phyloP scores from a whole-genome alignment of 2,329 filamentous ascomycete species.

The Trichoderma lentiforme region DNA sequence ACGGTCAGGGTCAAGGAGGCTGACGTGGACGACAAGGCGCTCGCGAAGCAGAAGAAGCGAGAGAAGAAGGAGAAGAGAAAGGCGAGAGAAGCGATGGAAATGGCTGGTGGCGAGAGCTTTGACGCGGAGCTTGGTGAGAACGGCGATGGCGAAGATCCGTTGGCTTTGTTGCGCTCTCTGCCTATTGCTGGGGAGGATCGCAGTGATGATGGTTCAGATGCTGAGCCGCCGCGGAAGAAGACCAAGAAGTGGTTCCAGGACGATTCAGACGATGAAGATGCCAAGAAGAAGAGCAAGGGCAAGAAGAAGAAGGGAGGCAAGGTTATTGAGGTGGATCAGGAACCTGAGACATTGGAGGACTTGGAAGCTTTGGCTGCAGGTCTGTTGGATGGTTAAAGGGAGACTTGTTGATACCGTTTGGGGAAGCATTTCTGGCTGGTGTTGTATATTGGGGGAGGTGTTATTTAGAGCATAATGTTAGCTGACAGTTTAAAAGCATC shows the following conservation, averaged over 20 bases:
- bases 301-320: slow-evolving; percentile 47
- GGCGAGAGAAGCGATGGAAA: slow-evolving; percentile 53
- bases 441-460: not conserved
- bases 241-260: slow-evolving; percentile 78
- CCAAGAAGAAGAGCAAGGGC: slow-evolving; percentile 38
- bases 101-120: slow-evolving; percentile 27
- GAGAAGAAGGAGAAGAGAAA: slow-evolving; percentile 75
- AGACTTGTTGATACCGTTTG: not conserved
- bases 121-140: slow-evolving; percentile 37
- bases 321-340: slow-evolving; percentile 60
- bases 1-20: slow-evolving; percentile 66
- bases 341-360: slow-evolving; percentile 77
- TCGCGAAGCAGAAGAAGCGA: slow-evolving; percentile 72
- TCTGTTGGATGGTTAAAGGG: slow-evolving; percentile 52
- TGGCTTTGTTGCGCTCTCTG: slow-evolving; percentile 57
- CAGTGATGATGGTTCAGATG: slow-evolving; percentile 33
- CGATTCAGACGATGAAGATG: slow-evolving; percentile 53
- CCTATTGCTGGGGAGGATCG: slow-evolving; percentile 44
- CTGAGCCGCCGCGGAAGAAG: slow-evolving; percentile 51
- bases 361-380: slow-evolving; percentile 73
- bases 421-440: not conserved
- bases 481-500: not conserved
- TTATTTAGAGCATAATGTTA: not conserved
- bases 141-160: slow-evolving; percentile 49
- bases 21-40: slow-evolving; percentile 78